Conservation (phyloP, 345 rosid genomes). For the Citrus reticulata region DNA sequence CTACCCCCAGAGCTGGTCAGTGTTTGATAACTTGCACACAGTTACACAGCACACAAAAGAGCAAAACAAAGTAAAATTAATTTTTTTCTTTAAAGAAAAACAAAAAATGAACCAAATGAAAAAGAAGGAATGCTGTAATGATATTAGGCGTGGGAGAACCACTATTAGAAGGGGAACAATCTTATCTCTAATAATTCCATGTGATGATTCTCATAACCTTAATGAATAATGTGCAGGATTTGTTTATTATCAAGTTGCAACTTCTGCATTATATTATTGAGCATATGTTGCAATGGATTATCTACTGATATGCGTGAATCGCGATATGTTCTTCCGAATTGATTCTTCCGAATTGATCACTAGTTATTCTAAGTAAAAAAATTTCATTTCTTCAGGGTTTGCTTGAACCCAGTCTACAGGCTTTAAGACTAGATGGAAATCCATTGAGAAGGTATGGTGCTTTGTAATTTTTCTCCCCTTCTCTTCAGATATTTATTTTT, state of each 20-base stretch:
- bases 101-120: background rate
- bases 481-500: background rate
- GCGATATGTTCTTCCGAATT: background rate
- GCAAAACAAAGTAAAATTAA: background rate
- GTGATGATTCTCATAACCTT: background rate
- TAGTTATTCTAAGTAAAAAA: background rate
- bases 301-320: background rate
- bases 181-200: background rate
- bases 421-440: constrained; percentile 79
- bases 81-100: no score
- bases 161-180: background rate
- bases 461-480: background rate
- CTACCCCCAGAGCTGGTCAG: constrained; percentile 78
- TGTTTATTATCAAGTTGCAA: background rate
- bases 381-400: constrained; percentile 50
- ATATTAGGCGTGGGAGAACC: background rate
- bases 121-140: background rate
- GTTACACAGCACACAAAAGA: background rate
- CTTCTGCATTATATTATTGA: background rate
- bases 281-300: background rate
- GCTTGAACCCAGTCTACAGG: constrained; percentile 78
- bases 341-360: background rate
- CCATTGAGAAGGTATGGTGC: constrained; percentile 71
- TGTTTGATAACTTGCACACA: background rate
- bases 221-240: background rate